Conservation (phyloP, 805 yeast species). For the Kodamaea nitidulidarum region DNA sequence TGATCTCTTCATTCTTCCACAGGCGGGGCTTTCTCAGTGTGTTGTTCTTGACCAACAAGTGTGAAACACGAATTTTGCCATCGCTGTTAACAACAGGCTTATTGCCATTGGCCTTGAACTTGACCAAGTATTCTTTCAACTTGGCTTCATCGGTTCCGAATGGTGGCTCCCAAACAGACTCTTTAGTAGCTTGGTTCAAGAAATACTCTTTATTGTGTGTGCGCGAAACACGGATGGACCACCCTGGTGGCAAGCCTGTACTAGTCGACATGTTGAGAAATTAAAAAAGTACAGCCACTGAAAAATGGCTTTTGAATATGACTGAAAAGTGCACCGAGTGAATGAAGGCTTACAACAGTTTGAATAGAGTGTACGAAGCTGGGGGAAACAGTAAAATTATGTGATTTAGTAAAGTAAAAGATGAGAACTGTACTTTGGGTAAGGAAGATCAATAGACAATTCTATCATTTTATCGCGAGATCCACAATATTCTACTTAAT, state of each 20-base stretch:
- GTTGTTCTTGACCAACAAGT: conserved; percentile 75
- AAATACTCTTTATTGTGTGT: conserved; percentile 84
- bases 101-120: conserved; percentile 29
- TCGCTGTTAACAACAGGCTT: conserved; percentile 43
- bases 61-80: conserved; percentile 73
- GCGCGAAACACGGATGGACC: conserved; percentile 77
- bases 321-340: too few relatives aligned
- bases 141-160: conserved; percentile 65
- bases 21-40: conserved; percentile 88
- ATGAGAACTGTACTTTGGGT: too few relatives aligned
- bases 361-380: too few relatives aligned
- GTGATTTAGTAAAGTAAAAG: too few relatives aligned
- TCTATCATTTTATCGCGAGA: too few relatives aligned
- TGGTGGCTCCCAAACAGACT: conserved; percentile 91
- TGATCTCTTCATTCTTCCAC: conserved; percentile 76
- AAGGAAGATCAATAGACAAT: too few relatives aligned
- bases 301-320: neutral
- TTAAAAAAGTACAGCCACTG: neutral
- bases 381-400: too few relatives aligned
- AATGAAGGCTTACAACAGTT: too few relatives aligned
- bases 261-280: conserved; percentile 11
- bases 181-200: conserved; percentile 62
- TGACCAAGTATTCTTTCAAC: conserved; percentile 54
- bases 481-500: too few relatives aligned
- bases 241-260: conserved; percentile 81